A percentile compares a stretch with the other conserved stretches of the same genome.
Evolutionary conservation across 2,329 filamentous ascomycete genomes (phyloP).

Genomic region (Aspergillus felis): DNA sequence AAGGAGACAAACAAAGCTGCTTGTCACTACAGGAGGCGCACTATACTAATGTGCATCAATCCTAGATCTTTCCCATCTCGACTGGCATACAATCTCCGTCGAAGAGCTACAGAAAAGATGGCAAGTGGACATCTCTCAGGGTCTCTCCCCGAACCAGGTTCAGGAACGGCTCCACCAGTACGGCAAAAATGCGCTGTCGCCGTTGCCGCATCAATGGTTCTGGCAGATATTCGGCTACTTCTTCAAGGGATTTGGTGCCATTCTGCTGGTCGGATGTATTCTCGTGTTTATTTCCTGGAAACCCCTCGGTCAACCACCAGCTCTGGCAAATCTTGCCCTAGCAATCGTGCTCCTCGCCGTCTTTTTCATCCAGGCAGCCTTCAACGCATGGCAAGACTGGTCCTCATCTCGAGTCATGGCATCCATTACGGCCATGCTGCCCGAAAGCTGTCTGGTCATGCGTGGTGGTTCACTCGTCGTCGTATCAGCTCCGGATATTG

Average conservation of each 20-base stretch:
- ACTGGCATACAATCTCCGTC: conserved; percentile 62
- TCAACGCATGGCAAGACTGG: conserved; percentile 71
- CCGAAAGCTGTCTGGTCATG: conserved; percentile 64
- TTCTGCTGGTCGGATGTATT: conserved; percentile 64
- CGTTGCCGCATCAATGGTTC: conserved; percentile 59
- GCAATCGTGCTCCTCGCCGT: conserved; percentile 70
- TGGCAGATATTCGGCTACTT: conserved; percentile 64
- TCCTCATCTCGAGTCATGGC: conserved; percentile 73
- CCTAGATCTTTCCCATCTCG: conserved; percentile 51
- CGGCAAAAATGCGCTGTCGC: conserved; percentile 64
- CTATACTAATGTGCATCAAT: background rate
- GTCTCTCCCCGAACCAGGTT: conserved; percentile 59
- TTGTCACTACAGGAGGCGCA: background rate
- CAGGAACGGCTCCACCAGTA: conserved; percentile 54
- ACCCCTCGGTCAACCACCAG: conserved; percentile 69
- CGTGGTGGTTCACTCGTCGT: conserved; percentile 54
- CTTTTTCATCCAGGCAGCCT: conserved; percentile 65
- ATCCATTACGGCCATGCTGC: conserved; percentile 76
- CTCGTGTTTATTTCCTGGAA: conserved; percentile 75
- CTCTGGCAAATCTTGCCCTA: conserved; percentile 65
- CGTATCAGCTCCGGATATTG: conserved; percentile 57
- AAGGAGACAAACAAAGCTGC: conserved; percentile 1
- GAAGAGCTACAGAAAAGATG: conserved; percentile 60
- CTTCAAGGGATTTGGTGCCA: conserved; percentile 71
- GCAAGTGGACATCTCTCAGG: conserved; percentile 52